Evolutionary conservation across 164 flowering plant genomes (phyloP), one percentile per base, ranked within the genome.

Genomic region (Umbellularia californica): DNA sequence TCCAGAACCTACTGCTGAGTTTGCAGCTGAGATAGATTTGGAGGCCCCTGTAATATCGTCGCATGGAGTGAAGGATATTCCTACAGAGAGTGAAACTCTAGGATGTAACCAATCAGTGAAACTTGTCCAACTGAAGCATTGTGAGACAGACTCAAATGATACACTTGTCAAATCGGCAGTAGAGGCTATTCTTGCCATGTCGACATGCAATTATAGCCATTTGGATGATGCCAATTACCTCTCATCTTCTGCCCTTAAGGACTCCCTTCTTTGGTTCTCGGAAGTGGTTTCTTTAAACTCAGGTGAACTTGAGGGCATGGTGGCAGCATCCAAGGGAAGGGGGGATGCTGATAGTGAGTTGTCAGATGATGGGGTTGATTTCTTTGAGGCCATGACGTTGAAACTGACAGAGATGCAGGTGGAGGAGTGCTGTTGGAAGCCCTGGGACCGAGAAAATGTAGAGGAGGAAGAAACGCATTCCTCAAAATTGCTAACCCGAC

Each of bases 311-410:
- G 80, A 79, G 69, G 70, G 65, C 14, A 30, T 11, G 30, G 15
- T 20, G 23, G 50, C 71, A 65, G 58, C 10, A 22, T 76, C 70
- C 30, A 66, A 50, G 60, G 74, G 11, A 23, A 75, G 69, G 68
- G 51, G 6, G 69, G 74, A 70, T 65, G 65, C 14, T 24, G 24
- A 52, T 51, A 25, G 33, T 7, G 80, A 78, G 22, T 58, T 70
- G 23, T 77, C 78, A 5, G 78, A 78, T 2, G 80, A 80, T 63
- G 90, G 73, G 65, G 58, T 79, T 63, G 99, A 92, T 80, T 85
- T 87, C 80, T 96, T 92, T 69, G 99, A 94, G 82, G 76, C 76
- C 52, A 90, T 91, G 97, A 92, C 93, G 4, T 79, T 96, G 85
- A 86, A 82, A 51, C 78, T 89, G 64, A 72, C 70, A 0, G 98